These are phyloP conservation scores for Fusarium staphyleae DNA, from an alignment of 2,329 filamentous ascomycete genomes.

Conservation along the genomic window DNA sequence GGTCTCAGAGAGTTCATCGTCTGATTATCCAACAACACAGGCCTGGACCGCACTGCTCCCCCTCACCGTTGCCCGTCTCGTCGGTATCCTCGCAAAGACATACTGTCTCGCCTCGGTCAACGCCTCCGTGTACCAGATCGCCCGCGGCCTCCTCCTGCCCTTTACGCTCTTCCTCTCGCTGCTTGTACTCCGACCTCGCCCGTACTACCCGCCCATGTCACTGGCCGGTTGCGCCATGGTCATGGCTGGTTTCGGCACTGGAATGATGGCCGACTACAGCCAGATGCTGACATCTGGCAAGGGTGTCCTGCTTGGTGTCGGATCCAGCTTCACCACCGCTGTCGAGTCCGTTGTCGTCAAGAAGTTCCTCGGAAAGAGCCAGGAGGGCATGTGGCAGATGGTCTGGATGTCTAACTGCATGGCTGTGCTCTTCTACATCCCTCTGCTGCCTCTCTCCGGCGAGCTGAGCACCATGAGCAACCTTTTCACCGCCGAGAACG, in stretches of 20 bases:
- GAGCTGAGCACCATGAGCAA: conserved; percentile 32
- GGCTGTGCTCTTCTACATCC: conserved; percentile 38
- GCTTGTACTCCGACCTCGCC: conserved; percentile 38
- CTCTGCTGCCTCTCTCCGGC: conserved; percentile 38
- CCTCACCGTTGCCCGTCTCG: conserved; percentile 37
- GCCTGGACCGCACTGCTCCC: conserved; percentile 38
- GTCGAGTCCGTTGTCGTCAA: conserved; percentile 41
- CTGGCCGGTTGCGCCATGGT: conserved; percentile 40
- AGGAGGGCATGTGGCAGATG: conserved; percentile 42
- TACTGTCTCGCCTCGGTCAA: conserved; percentile 42
- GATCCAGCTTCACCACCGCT: conserved; percentile 40
- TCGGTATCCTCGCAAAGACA: conserved; percentile 40
- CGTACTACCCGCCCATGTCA: conserved; percentile 39
- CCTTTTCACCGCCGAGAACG: conserved; percentile 28
- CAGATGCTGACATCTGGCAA: conserved; percentile 41
- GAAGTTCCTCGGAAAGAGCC: conserved; percentile 38
- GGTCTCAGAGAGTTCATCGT: background rate
- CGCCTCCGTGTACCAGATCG: conserved; percentile 41
- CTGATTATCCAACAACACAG: conserved; percentile 5
- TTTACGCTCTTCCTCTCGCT: conserved; percentile 40
- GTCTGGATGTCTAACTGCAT: conserved; percentile 42
- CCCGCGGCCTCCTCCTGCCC: conserved; percentile 37
- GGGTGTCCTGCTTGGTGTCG: conserved; percentile 37
- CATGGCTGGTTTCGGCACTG: conserved; percentile 40
- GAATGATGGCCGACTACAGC: conserved; percentile 40